These are phyloP conservation scores for Coelastrella sp. DNA, from an alignment of 139 green algal species.

Conservation along the genomic window DNA sequence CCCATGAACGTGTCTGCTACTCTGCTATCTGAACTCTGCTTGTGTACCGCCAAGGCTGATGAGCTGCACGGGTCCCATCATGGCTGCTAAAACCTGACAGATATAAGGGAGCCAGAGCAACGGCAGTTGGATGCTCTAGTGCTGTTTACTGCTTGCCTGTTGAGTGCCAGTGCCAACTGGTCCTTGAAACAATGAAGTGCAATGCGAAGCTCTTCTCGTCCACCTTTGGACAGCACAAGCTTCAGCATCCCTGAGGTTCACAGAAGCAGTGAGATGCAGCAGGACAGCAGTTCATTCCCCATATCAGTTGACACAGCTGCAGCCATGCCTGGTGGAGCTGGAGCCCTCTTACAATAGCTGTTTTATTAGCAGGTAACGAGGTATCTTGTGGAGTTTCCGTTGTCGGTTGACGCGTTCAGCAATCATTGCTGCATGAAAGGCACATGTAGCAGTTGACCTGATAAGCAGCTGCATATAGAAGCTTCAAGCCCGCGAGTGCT, in stretches of 20 bases:
- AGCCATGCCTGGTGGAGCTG: too few species aligned
- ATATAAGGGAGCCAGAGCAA: not conserved
- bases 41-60: not conserved
- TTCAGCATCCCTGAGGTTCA: constrained; percentile 41
- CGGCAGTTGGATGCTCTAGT: not conserved
- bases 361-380: not conserved
- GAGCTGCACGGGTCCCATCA: not conserved
- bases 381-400: too few species aligned
- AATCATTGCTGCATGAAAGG: not conserved
- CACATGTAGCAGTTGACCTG: not conserved
- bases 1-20: too few species aligned
- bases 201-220: constrained; percentile 16
- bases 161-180: constrained; percentile 21
- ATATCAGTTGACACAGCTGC: not conserved
- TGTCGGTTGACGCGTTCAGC: not conserved
- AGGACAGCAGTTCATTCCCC: not conserved
- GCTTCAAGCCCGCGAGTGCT: not conserved
- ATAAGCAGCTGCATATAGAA: not conserved
- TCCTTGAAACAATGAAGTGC: constrained; percentile 46
- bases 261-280: not conserved
- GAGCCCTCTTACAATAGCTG: not conserved
- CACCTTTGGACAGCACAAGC: constrained; percentile 38
- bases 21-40: too few species aligned
- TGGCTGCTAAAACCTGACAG: not conserved
- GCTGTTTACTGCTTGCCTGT: constrained; percentile 27